phyloP scores from a whole-genome alignment of 768 basidiomycete species.

The Boletus rufocinnamomeus region DNA sequence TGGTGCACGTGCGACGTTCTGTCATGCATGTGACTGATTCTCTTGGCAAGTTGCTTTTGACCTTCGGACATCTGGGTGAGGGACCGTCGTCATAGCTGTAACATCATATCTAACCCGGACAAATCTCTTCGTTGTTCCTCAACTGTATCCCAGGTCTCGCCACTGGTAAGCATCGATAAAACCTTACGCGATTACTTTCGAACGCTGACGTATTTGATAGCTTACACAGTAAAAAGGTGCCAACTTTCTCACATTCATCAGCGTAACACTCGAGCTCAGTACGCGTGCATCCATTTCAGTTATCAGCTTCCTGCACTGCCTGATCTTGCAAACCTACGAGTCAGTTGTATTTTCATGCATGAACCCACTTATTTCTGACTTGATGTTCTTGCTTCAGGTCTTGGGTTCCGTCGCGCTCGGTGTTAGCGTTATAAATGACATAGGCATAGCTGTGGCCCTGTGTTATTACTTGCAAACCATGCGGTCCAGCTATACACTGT shows the following conservation, averaged over 20 bases:
- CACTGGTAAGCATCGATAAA: conserved; percentile 34
- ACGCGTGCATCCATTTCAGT: conserved; percentile 24
- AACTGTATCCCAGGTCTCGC: conserved; percentile 36
- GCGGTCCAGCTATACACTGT: conserved; percentile 51
- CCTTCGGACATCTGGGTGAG: conserved; percentile 53
- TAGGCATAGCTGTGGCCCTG: conserved; percentile 51
- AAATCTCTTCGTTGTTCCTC: conserved; percentile 4
- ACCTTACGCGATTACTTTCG: background rate
- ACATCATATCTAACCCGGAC: background rate
- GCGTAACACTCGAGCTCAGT: background rate
- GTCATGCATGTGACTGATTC: background rate
- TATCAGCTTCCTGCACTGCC: conserved; percentile 45
- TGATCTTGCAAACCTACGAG: conserved; percentile 47
- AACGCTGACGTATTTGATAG: conserved; percentile 29
- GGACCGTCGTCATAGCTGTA: background rate
- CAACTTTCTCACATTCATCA: conserved; percentile 5
- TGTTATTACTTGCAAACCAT: conserved; percentile 56
- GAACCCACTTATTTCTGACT: background rate
- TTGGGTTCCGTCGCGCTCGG: conserved; percentile 51
- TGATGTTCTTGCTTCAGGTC: conserved; percentile 32
- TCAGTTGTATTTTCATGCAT: conserved; percentile 26
- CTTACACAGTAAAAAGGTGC: conserved; percentile 48
- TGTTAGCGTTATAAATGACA: conserved; percentile 52
- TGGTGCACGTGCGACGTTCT: background rate
- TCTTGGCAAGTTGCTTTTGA: conserved; percentile 43